phyloP scores from a whole-genome alignment of 2,329 filamentous ascomycete genomes.

The Botrytis sinoallii region DNA sequence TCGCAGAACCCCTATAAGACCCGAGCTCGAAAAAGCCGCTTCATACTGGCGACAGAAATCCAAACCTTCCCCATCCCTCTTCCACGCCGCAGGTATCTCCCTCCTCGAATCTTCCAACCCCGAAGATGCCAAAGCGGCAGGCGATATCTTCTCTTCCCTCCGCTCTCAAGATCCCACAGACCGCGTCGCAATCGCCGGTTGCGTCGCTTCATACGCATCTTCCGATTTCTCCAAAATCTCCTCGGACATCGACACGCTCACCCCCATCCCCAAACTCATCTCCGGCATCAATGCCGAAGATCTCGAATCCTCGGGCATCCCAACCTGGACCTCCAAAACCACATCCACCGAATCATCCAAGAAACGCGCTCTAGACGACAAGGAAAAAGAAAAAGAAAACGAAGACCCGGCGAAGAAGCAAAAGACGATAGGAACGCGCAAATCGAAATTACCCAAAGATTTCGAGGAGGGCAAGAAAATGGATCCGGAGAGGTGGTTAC shows the following conservation, averaged over 20 bases:
- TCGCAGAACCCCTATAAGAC: conserved; percentile 67
- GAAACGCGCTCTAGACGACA: conserved; percentile 47
- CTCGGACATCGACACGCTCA: conserved; percentile 54
- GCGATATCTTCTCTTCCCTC: conserved; percentile 74
- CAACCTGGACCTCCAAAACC: conserved; percentile 40
- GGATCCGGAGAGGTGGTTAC: conserved; percentile 91
- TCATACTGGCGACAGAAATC: conserved; percentile 72
- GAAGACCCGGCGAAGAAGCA: conserved; percentile 44
- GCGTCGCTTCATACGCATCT: conserved; percentile 77
- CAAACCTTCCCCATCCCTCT: conserved; percentile 59
- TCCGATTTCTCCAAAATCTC: conserved; percentile 55
- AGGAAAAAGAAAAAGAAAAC: conserved; percentile 46
- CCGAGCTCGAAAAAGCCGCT: conserved; percentile 75
- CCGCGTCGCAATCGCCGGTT: conserved; percentile 69
- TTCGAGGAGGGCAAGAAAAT: conserved; percentile 74
- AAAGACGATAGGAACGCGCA: conserved; percentile 41
- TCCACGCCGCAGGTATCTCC: conserved; percentile 78
- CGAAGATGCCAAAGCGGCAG: conserved; percentile 67
- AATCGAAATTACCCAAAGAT: conserved; percentile 66
- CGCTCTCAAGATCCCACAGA: conserved; percentile 65
- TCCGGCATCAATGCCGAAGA: conserved; percentile 56
- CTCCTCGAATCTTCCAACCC: conserved; percentile 71
- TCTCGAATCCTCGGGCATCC: conserved; percentile 66
- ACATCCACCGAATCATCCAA: conserved; percentile 43
- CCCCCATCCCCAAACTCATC: conserved; percentile 60